Evolutionary conservation across 31 red algal genomes (phyloP).

Genomic region (Asparagopsis taxiformis): DNA sequence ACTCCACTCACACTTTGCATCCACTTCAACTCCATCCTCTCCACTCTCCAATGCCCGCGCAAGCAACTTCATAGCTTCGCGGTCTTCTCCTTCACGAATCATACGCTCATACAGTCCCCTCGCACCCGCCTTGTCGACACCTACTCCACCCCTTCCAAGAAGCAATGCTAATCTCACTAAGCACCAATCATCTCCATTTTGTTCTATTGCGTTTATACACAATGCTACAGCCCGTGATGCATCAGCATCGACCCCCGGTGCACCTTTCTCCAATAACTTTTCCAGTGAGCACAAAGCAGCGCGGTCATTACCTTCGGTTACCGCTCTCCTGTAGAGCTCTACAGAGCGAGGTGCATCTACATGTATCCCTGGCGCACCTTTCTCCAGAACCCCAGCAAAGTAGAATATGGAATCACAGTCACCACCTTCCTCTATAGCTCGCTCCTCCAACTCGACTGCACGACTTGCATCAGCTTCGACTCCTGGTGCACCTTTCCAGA

Average conservation of each 20-base stretch:
- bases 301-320: too few species aligned
- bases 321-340: too few species aligned
- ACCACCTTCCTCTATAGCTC: conserved; percentile 22
- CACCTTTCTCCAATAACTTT: too few species aligned
- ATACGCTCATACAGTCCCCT: conserved; percentile 21
- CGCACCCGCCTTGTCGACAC: conserved; percentile 25
- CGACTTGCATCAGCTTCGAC: conserved; percentile 15
- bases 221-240: conserved; percentile 25
- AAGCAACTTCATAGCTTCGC: conserved; percentile 28
- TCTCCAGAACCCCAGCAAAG: conserved; percentile 39
- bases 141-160: conserved; percentile 14
- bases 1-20: conserved; percentile 21
- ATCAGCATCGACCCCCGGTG: conserved; percentile 22
- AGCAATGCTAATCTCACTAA: conserved; percentile 38
- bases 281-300: too few species aligned
- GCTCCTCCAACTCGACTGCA: conserved; percentile 34
- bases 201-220: conserved; percentile 32
- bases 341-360: too few species aligned
- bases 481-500: conserved; percentile 30
- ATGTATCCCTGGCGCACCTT: too few species aligned
- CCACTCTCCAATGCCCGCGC: conserved; percentile 28
- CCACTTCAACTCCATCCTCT: conserved; percentile 30
- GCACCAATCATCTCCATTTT: conserved; percentile 14
- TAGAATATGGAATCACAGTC: conserved; percentile 28
- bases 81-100: conserved; percentile 13